Percentiles rank a stretch among this genome's conserved stretches.
phyloP scores from a whole-genome alignment of 2,329 filamentous ascomycete genomes.

The Exserohilum turcica region DNA sequence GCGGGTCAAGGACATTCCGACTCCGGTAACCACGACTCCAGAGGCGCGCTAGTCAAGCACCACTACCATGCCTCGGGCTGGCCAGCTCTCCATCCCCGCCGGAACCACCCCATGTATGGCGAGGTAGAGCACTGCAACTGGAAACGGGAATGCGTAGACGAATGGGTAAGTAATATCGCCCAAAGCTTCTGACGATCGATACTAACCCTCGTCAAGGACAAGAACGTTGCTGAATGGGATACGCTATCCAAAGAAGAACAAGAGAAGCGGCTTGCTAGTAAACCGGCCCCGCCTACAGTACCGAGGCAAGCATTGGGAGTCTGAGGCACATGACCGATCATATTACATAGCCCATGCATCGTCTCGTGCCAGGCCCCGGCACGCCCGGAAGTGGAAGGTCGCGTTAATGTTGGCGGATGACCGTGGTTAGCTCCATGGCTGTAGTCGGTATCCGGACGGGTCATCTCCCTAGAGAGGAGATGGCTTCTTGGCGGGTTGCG shows the following conservation, averaged over 20 bases:
- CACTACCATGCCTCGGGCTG: conserved; percentile 77
- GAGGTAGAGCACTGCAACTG: conserved; percentile 75
- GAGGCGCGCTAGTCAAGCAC: conserved; percentile 71
- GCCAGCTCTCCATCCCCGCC: conserved; percentile 69
- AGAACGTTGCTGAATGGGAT: conserved; percentile 65
- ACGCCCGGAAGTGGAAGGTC: neutral
- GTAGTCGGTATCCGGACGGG: neutral
- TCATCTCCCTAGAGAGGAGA: neutral
- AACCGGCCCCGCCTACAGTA: conserved; percentile 20
- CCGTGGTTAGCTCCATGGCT: neutral
- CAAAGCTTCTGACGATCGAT: neutral
- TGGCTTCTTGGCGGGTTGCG: neutral
- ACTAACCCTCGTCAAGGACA: conserved; percentile 50
- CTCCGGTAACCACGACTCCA: conserved; percentile 70
- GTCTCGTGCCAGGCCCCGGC: neutral
- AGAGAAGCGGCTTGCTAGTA: conserved; percentile 54
- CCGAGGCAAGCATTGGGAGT: neutral
- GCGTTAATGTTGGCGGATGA: neutral
- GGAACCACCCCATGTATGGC: conserved; percentile 70
- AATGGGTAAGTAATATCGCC: conserved; percentile 54
- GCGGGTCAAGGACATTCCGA: conserved; percentile 75
- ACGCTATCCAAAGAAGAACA: conserved; percentile 64
- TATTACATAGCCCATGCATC: neutral
- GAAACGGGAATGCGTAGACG: conserved; percentile 65
- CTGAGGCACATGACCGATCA: neutral